phyloP scores from a whole-genome alignment of 1,284 basidiomycete species.

The Sporisorium iseilematis-ciliati region DNA sequence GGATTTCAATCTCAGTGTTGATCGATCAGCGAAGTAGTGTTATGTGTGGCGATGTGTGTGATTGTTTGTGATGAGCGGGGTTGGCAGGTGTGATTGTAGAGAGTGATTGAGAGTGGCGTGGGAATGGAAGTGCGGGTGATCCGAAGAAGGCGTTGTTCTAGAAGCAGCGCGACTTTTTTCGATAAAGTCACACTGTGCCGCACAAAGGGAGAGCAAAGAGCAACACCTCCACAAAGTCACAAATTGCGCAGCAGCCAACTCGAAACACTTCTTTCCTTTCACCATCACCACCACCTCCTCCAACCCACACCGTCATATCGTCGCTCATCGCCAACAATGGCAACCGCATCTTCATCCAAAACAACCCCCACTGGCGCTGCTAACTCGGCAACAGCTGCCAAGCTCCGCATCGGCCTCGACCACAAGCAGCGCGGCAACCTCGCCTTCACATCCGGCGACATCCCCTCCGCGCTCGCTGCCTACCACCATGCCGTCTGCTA shows the following conservation, averaged over 20 bases:
- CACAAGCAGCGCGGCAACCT: constrained; percentile 35
- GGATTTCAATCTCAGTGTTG: too few species aligned
- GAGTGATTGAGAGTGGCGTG: too few species aligned
- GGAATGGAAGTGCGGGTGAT: not conserved
- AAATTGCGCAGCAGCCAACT: constrained; percentile 4
- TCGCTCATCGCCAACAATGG: constrained; percentile 5
- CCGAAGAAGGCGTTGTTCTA: not conserved
- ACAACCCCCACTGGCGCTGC: not conserved
- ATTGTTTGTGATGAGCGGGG: too few species aligned
- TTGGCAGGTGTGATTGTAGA: too few species aligned
- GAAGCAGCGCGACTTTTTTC: not conserved
- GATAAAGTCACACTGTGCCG: not conserved
- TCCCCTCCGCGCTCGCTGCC: constrained; percentile 12
- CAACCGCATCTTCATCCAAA: not conserved
- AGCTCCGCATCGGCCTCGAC: constrained; percentile 14
- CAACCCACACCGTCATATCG: not conserved
- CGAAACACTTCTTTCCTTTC: not conserved
- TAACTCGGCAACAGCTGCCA: not conserved
- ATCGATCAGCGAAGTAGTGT: too few species aligned
- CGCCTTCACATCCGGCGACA: constrained; percentile 15
- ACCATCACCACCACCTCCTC: constrained; percentile 6
- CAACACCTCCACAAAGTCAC: constrained; percentile 9
- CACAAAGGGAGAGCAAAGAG: not conserved
- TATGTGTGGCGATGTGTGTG: too few species aligned
- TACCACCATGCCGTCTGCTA: constrained; percentile 38